Conservation (phyloP, 345 rosid genomes). For the Gossypium thurberi region DNA sequence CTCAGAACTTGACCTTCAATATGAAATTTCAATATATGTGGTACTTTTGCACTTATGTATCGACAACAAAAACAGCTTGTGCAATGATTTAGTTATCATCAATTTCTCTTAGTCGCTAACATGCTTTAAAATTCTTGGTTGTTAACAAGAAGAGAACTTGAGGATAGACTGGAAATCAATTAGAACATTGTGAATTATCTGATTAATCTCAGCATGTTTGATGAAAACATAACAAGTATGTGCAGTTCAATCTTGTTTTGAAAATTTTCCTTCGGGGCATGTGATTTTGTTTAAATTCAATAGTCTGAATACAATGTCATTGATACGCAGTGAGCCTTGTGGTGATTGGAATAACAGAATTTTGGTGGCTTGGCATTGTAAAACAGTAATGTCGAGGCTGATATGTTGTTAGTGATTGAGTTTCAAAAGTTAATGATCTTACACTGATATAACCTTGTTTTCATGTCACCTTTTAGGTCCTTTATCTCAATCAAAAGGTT, state of each 20-base stretch:
- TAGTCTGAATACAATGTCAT: not conserved
- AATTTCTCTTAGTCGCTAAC: not conserved
- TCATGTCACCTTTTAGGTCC: conserved; percentile 30
- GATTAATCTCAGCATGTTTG: not conserved
- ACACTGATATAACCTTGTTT: not conserved
- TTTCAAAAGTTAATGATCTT: not conserved
- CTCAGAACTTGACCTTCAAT: not conserved
- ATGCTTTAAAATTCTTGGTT: not conserved
- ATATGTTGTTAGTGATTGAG: too few relatives aligned
- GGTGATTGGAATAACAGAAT: not conserved
- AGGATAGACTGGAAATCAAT: not conserved
- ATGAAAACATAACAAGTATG: not conserved
- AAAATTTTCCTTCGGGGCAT: not conserved
- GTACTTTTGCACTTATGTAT: not conserved
- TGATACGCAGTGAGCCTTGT: not conserved
- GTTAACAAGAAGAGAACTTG: not conserved
- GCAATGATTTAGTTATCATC: not conserved
- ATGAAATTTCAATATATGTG: not conserved
- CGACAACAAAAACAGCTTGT: not conserved
- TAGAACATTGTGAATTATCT: not conserved
- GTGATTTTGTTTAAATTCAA: not conserved
- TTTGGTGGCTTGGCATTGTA: not conserved
- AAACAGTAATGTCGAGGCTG: too few relatives aligned
- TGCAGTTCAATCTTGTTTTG: not conserved
- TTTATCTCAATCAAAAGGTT: conserved; percentile 31